Conservation (phyloP, 2,329 filamentous ascomycete species). For the Aureobasidium uvarum region DNA sequence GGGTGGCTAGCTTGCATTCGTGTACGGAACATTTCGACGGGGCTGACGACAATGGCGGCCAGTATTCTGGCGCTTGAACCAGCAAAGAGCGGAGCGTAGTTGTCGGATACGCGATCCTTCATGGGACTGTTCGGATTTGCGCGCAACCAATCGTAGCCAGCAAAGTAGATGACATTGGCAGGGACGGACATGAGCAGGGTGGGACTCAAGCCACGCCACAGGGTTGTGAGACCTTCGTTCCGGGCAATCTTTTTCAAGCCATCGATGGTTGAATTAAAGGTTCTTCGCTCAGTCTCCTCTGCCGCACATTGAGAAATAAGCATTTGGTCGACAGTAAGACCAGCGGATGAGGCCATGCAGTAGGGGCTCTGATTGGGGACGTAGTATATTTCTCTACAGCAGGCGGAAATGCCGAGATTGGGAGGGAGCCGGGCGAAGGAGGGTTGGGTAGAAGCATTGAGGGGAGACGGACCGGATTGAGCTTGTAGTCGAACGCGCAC, state of each 20-base stretch:
- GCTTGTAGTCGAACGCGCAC: slow-evolving; percentile 94
- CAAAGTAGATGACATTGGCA: slow-evolving; percentile 97
- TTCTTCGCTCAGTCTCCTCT: slow-evolving; percentile 78
- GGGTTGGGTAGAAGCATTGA: slow-evolving; percentile 51
- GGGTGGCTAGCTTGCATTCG: slow-evolving; percentile 73
- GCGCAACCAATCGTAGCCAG: slow-evolving; percentile 93
- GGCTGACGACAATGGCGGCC: slow-evolving; percentile 79
- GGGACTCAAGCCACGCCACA: slow-evolving; percentile 93
- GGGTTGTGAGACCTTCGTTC: slow-evolving; percentile 79
- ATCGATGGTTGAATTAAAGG: slow-evolving; percentile 87
- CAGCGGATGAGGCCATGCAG: slow-evolving; percentile 62
- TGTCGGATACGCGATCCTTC: slow-evolving; percentile 58
- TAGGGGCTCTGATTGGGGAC: slow-evolving; percentile 79
- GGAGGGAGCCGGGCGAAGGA: slow-evolving; percentile 69
- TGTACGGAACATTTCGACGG: slow-evolving; percentile 92
- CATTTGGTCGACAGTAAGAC: slow-evolving; percentile 44
- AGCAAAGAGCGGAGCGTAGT: slow-evolving; percentile 74
- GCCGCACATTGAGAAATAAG: slow-evolving; percentile 71
- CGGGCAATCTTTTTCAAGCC: slow-evolving; percentile 91
- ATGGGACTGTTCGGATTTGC: slow-evolving; percentile 72
- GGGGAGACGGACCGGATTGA: slow-evolving; percentile 61
- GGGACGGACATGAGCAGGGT: slow-evolving; percentile 93
- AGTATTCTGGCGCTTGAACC: slow-evolving; percentile 75
- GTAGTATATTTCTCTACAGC: slow-evolving; percentile 97
- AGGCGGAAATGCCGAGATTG: slow-evolving; percentile 87